phyloP scores from a whole-genome alignment of 371 early-diverging fungal genomes.

The Phascolomyces articulosus region DNA sequence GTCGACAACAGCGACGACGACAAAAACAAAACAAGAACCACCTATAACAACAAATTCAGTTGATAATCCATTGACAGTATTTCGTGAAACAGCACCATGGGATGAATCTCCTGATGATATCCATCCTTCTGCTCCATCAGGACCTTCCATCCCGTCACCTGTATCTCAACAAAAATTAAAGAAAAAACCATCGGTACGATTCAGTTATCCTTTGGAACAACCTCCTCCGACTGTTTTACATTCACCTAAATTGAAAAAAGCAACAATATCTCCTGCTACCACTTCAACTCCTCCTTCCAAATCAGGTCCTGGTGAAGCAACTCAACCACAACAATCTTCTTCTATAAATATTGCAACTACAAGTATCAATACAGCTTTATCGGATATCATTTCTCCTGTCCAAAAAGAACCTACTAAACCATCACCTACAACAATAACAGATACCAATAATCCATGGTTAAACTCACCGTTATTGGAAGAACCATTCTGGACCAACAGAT shows the following conservation, averaged over 20 bases:
- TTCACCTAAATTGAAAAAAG: neutral
- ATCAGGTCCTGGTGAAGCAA: too few relatives aligned
- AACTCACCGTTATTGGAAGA: conserved; percentile 11
- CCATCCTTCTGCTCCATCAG: neutral
- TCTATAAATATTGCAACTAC: too few relatives aligned
- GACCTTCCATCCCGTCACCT: neutral
- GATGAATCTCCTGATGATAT: neutral
- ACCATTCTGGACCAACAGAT: conserved; percentile 18
- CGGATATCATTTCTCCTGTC: too few relatives aligned
- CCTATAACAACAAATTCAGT: neutral
- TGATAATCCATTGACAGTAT: neutral
- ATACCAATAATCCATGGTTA: conserved; percentile 5
- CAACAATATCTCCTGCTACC: neutral
- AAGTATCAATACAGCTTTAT: too few relatives aligned
- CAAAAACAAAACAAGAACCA: too few relatives aligned
- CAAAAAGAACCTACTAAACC: neutral
- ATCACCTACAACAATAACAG: neutral
- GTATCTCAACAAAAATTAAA: neutral
- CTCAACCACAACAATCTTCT: too few relatives aligned
- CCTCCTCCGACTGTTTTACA: neutral
- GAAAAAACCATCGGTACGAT: neutral
- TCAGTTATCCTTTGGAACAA: neutral
- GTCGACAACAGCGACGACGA: neutral
- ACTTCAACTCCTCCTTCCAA: neutral
- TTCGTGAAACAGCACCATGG: neutral